Evolutionary conservation across 2,329 filamentous ascomycete species (phyloP).

Genomic region (Cladophialophora exuberans): DNA sequence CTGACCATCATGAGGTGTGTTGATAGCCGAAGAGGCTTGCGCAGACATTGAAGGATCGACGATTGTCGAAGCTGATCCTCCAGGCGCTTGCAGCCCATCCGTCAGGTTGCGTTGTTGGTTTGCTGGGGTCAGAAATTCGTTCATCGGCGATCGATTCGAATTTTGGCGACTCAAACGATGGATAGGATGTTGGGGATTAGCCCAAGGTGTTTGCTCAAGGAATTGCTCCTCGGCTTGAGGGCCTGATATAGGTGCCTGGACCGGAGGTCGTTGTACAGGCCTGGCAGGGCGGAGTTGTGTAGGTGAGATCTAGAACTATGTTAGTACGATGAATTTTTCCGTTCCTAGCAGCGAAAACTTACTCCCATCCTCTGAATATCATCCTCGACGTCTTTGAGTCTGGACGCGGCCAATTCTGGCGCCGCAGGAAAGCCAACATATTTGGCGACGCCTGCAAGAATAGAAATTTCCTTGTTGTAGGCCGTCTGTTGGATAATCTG

Average conservation of each 20-base stretch:
- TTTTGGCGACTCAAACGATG: conserved; percentile 54
- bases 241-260: conserved; percentile 39
- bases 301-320: conserved; percentile 21
- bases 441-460: conserved; percentile 87
- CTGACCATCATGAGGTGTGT: conserved; percentile 48
- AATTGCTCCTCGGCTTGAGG: conserved; percentile 73
- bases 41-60: conserved; percentile 47
- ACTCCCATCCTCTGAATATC: conserved; percentile 91
- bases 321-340: conserved; percentile 9
- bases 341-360: conserved; percentile 45
- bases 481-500: conserved; percentile 83
- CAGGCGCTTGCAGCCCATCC: conserved; percentile 44
- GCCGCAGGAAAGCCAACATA: conserved; percentile 95
- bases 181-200: conserved; percentile 79
- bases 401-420: conserved; percentile 77
- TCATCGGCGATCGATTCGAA: conserved; percentile 40
- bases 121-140: conserved; percentile 45
- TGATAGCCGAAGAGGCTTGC: conserved; percentile 47
- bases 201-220: conserved; percentile 87
- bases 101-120: conserved; percentile 46
- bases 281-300: conserved; percentile 21
- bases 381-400: conserved; percentile 74
- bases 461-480: conserved; percentile 93
- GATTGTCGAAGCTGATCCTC: conserved; percentile 52
- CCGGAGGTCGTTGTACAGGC: conserved; percentile 33